A percentile compares a stretch with the other conserved stretches of the same genome.
These are phyloP conservation scores for Nicotiana attenuata DNA, from an alignment of 257 asterid species.

Conservation along the genomic window DNA sequence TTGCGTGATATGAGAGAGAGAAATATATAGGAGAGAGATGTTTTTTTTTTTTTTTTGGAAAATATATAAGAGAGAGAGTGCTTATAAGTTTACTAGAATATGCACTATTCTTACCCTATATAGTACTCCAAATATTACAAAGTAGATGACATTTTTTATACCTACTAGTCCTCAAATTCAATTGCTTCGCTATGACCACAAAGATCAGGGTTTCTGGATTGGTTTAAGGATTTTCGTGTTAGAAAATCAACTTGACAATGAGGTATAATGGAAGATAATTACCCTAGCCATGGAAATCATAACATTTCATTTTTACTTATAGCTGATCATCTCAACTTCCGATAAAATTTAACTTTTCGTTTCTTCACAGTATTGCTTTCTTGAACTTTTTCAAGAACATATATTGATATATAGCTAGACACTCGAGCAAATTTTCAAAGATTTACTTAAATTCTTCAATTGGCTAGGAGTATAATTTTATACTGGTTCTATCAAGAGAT, in stretches of 20 bases:
- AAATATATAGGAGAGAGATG: background rate
- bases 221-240: background rate
- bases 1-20: slow-evolving; percentile 48
- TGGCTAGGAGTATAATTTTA: background rate
- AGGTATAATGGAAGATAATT: background rate
- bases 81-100: background rate
- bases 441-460: background rate
- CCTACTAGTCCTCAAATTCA: background rate
- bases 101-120: background rate
- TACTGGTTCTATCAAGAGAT: no score
- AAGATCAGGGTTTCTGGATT: background rate
- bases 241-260: background rate
- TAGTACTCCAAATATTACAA: background rate
- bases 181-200: background rate
- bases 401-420: background rate
- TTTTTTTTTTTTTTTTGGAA: background rate
- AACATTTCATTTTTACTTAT: background rate
- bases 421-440: background rate
- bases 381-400: background rate
- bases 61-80: background rate
- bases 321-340: background rate
- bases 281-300: background rate
- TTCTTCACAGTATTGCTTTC: background rate
- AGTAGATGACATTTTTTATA: background rate
- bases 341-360: background rate